Conservation (phyloP, 2,329 filamentous ascomycete species). For the Graphiopsis chlorocephala region DNA sequence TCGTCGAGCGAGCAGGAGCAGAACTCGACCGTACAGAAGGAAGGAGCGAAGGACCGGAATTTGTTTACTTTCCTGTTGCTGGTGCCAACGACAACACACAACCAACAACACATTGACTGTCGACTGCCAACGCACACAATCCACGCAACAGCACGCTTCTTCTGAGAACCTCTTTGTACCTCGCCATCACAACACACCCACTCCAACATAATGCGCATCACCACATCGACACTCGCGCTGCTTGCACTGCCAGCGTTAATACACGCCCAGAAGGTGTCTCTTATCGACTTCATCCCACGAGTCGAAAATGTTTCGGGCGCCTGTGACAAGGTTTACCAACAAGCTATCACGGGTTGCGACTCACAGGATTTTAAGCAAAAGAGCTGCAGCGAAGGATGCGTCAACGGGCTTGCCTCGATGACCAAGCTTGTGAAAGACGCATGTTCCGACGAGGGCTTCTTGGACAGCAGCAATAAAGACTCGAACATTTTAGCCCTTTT, state of each 20-base stretch:
- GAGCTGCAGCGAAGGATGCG: constrained; percentile 37
- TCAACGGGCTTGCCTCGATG: constrained; percentile 40
- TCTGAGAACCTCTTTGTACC: neutral
- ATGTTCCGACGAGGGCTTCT: constrained; percentile 34
- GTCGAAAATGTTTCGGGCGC: constrained; percentile 38
- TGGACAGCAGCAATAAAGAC: constrained; percentile 28
- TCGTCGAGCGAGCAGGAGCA: neutral
- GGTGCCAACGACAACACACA: neutral
- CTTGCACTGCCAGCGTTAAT: constrained; percentile 28
- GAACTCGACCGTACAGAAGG: neutral
- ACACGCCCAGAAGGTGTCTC: constrained; percentile 37
- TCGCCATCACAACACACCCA: neutral
- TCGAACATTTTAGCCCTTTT: constrained; percentile 44
- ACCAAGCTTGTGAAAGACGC: constrained; percentile 32
- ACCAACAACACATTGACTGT: constrained; percentile 4
- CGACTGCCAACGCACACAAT: neutral
- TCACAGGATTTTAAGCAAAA: constrained; percentile 38
- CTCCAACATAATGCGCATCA: constrained; percentile 17
- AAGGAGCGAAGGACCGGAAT: constrained; percentile 1
- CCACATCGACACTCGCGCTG: constrained; percentile 18
- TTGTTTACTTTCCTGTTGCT: constrained; percentile 1
- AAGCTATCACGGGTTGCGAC: constrained; percentile 40
- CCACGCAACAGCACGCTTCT: neutral
- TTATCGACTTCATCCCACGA: constrained; percentile 45
- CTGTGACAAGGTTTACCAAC: constrained; percentile 43